These are phyloP conservation scores for Thamnidium elegans DNA, from an alignment of 192 early-diverging fungal species.

Conservation along the genomic window DNA sequence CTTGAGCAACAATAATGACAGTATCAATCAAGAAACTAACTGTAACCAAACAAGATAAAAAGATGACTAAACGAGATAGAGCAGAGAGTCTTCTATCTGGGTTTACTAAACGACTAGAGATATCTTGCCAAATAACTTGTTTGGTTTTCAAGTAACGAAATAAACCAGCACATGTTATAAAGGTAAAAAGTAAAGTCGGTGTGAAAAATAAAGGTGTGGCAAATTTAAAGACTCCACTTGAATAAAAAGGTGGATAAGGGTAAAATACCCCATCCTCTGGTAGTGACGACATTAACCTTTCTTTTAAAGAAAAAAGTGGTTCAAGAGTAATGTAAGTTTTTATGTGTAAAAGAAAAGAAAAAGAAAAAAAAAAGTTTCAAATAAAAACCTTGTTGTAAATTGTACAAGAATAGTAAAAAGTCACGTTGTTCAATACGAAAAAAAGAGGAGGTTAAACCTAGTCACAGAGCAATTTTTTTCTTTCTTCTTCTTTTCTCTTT, in stretches of 20 bases:
- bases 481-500: too few relatives aligned
- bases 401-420: too few relatives aligned
- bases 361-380: too few relatives aligned
- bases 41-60: slow-evolving; percentile 28
- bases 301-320: too few relatives aligned
- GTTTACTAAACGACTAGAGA: neutral
- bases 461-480: too few relatives aligned
- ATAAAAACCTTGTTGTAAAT: too few relatives aligned
- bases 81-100: slow-evolving; percentile 16
- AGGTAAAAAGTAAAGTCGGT: slow-evolving; percentile 14
- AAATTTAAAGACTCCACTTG: slow-evolving; percentile 23
- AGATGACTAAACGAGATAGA: slow-evolving; percentile 31
- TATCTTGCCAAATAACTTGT: neutral
- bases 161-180: slow-evolving; percentile 16
- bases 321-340: too few relatives aligned
- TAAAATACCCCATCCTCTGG: neutral
- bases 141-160: slow-evolving; percentile 20
- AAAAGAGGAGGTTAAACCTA: too few relatives aligned
- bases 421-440: too few relatives aligned
- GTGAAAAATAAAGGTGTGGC: slow-evolving; percentile 24
- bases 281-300: too few relatives aligned
- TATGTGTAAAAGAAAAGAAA: too few relatives aligned
- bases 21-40: slow-evolving; percentile 35
- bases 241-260: slow-evolving; percentile 27
- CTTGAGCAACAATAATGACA: slow-evolving; percentile 32